Evolutionary conservation across 768 basidiomycete genomes (phyloP).

Genomic region (Rossbeevera mucosa): DNA sequence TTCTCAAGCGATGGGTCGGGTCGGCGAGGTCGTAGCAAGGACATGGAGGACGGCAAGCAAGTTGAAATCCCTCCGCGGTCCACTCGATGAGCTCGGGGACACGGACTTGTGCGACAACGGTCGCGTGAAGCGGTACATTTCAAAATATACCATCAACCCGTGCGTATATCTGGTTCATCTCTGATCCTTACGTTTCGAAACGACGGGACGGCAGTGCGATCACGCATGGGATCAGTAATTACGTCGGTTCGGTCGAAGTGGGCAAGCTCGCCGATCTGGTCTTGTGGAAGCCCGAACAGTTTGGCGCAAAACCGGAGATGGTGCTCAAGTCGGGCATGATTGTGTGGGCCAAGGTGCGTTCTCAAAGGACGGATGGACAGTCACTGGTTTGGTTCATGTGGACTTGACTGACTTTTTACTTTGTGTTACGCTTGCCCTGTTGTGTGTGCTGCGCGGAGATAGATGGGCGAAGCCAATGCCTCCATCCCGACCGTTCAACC

Average conservation of each 20-base stretch:
- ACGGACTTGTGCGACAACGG: constrained; percentile 57
- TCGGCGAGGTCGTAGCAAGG: constrained; percentile 87
- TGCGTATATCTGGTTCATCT: constrained; percentile 36
- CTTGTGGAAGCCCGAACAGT: constrained; percentile 91
- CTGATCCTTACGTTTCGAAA: not conserved
- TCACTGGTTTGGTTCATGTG: not conserved
- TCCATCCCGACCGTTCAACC: constrained; percentile 97
- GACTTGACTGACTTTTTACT: not conserved
- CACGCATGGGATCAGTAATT: constrained; percentile 84
- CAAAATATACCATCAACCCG: constrained; percentile 98
- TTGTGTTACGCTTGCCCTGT: no score
- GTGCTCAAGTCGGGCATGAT: constrained; percentile 94
- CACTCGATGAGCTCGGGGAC: constrained; percentile 57
- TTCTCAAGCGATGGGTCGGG: constrained; percentile 97
- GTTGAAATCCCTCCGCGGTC: constrained; percentile 76
- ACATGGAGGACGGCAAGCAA: constrained; percentile 99
- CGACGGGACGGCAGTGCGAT: constrained; percentile 55
- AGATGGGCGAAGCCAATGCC: constrained; percentile 95
- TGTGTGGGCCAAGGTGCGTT: constrained; percentile 75
- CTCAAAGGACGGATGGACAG: not conserved
- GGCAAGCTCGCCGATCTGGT: constrained; percentile 92
- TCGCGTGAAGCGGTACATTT: constrained; percentile 89
- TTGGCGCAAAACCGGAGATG: constrained; percentile 90
- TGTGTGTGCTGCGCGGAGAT: not conserved
- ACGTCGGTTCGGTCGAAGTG: constrained; percentile 78